phyloP scores from a whole-genome alignment of 805 yeast species.

The Saturnispora saitoi region DNA sequence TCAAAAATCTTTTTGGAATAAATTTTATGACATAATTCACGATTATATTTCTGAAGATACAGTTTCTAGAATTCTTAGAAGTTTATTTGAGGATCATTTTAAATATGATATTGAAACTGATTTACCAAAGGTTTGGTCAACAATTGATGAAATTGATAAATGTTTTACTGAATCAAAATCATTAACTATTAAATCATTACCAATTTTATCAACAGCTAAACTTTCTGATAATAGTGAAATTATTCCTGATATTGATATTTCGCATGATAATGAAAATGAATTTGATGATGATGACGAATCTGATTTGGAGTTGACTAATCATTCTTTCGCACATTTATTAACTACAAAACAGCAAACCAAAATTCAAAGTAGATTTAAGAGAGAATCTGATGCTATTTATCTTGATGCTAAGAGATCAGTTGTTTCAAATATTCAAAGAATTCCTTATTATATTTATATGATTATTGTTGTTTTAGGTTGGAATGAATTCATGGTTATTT shows the following conservation, averaged over 20 bases:
- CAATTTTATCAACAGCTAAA: conserved; percentile 49
- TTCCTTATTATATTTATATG: conserved; percentile 77
- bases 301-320: conserved; percentile 32
- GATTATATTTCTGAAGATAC: conserved; percentile 60
- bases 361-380: conserved; percentile 52
- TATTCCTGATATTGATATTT: conserved; percentile 48
- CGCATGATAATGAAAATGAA: conserved; percentile 25
- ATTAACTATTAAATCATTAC: conserved; percentile 47
- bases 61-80: conserved; percentile 58
- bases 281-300: conserved; percentile 32
- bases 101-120: conserved; percentile 69
- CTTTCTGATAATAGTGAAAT: conserved; percentile 44
- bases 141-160: conserved; percentile 60
- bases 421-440: conserved; percentile 63
- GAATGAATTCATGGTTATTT: conserved; percentile 87
- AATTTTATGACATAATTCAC: conserved; percentile 48
- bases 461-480: conserved; percentile 76
- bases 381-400: conserved; percentile 68
- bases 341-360: conserved; percentile 47
- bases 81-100: conserved; percentile 73
- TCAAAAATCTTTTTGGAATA: conserved; percentile 52
- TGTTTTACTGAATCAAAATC: conserved; percentile 54
- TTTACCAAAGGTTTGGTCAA: conserved; percentile 74
- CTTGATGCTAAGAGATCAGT: conserved; percentile 86
- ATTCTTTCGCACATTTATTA: conserved; percentile 49